phyloP scores from a whole-genome alignment of 768 basidiomycete genomes.

The Cyclocybe cylindracea region DNA sequence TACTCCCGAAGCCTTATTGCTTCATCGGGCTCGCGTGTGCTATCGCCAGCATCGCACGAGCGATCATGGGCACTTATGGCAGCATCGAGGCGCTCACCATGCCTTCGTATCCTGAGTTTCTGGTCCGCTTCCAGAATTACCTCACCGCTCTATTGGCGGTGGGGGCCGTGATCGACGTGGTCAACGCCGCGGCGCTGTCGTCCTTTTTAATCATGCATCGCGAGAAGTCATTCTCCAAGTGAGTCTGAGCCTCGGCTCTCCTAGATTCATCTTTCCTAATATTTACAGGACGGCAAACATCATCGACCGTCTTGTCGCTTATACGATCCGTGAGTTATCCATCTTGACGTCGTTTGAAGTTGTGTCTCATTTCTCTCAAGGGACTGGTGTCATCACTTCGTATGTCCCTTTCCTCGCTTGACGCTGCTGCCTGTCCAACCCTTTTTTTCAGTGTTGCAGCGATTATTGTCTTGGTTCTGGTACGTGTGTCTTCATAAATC shows the following conservation, averaged over 20 bases:
- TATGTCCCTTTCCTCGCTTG: not conserved
- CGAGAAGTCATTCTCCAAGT: not conserved
- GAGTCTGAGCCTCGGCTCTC: not conserved
- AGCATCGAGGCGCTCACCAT: not conserved
- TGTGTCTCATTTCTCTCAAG: not conserved
- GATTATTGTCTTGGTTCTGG: not conserved
- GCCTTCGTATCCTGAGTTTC: not conserved
- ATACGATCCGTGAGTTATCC: conserved; percentile 1
- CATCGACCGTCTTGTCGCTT: conserved; percentile 4
- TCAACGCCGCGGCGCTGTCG: conserved; percentile 6
- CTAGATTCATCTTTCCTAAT: not conserved
- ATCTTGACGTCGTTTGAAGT: not conserved
- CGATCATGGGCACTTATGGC: conserved; percentile 2
- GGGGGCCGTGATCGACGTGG: conserved; percentile 9
- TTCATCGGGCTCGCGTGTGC: conserved; percentile 3
- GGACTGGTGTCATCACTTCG: conserved; percentile 5
- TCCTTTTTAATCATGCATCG: conserved; percentile 6
- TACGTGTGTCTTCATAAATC: too few species aligned
- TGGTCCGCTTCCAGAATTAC: not conserved
- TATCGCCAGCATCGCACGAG: not conserved
- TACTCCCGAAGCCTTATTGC: conserved; percentile 6
- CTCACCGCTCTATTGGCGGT: conserved; percentile 4
- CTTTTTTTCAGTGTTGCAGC: not conserved
- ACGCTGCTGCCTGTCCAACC: too few species aligned
- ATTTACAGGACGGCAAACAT: not conserved